Evolutionary conservation across 2,329 filamentous ascomycete genomes (phyloP).

Genomic region (Fusarium sp.): DNA sequence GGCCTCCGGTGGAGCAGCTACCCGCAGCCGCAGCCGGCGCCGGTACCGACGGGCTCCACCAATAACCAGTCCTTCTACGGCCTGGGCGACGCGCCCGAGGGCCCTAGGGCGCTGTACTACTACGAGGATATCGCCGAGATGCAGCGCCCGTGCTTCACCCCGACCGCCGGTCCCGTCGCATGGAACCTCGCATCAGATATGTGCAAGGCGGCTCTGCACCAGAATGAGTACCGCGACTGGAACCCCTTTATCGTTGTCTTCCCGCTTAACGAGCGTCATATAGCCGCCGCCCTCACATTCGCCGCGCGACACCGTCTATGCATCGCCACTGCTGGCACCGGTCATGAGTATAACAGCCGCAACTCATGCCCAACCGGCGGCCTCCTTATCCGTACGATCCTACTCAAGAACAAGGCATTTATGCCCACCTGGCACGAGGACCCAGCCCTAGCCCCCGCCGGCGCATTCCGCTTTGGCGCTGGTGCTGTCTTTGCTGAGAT

Average conservation of each 20-base stretch:
- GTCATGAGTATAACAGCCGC: not conserved
- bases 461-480: conserved; percentile 4
- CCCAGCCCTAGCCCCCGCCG: not conserved
- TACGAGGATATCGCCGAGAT: not conserved
- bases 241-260: too few species aligned
- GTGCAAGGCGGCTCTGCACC: conserved; percentile 11
- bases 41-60: not conserved
- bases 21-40: too few species aligned
- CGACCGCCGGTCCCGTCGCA: not conserved
- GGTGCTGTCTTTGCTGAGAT: conserved; percentile 12
- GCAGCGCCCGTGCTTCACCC: not conserved
- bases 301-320: conserved; percentile 2
- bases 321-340: not conserved
- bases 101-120: not conserved
- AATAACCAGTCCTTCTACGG: not conserved
- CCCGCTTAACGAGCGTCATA: too few species aligned
- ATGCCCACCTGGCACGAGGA: not conserved
- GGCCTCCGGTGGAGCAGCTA: too few species aligned
- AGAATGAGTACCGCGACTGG: conserved; percentile 15
- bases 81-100: not conserved
- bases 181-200: not conserved
- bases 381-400: not conserved
- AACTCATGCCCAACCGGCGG: not conserved
- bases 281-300: conserved; percentile 19
- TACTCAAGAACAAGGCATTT: not conserved